Evolutionary conservation across 1,284 basidiomycete genomes (phyloP).

Genomic region (Apiotrichum veenhuisii): DNA sequence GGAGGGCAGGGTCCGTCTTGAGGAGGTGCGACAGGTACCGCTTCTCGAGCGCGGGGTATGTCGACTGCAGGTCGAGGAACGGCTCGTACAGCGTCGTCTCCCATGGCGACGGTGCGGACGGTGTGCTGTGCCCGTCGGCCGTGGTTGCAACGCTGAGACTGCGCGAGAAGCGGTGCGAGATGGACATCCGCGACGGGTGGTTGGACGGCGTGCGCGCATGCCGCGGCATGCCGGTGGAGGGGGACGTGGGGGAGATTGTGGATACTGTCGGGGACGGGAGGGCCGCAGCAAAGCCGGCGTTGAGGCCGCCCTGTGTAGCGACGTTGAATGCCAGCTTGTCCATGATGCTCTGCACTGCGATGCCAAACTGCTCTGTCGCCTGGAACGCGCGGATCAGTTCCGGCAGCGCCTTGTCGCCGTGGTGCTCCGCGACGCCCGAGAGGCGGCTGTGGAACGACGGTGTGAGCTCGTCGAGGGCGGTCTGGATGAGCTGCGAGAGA

Average conservation of each 20-base stretch:
- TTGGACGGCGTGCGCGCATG: neutral
- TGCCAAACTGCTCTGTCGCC: conserved; percentile 74
- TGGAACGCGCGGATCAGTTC: conserved; percentile 68
- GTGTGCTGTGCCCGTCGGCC: neutral
- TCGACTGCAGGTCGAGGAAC: conserved; percentile 80
- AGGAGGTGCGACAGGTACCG: conserved; percentile 62
- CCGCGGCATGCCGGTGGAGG: conserved; percentile 6
- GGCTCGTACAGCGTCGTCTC: conserved; percentile 86
- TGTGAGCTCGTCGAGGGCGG: conserved; percentile 67
- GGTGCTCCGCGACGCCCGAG: conserved; percentile 60
- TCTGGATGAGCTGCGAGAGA: conserved; percentile 73
- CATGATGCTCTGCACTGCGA: conserved; percentile 65
- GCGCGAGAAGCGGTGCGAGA: conserved; percentile 39
- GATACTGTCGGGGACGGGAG: conserved; percentile 2
- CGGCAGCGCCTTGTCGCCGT: conserved; percentile 61
- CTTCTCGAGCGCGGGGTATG: conserved; percentile 72
- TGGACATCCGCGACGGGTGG: conserved; percentile 16
- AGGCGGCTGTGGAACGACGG: conserved; percentile 77
- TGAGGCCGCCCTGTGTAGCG: conserved; percentile 31
- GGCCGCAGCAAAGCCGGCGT: neutral
- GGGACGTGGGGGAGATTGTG: conserved; percentile 7
- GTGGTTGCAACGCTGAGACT: conserved; percentile 14
- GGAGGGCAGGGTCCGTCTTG: conserved; percentile 50
- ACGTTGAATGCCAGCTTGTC: conserved; percentile 56
- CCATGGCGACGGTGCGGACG: conserved; percentile 54